Evolutionary conservation across 2,329 filamentous ascomycete genomes (phyloP), one percentile per base, ranked within the genome.

Genomic region (Penicillium sp.): DNA sequence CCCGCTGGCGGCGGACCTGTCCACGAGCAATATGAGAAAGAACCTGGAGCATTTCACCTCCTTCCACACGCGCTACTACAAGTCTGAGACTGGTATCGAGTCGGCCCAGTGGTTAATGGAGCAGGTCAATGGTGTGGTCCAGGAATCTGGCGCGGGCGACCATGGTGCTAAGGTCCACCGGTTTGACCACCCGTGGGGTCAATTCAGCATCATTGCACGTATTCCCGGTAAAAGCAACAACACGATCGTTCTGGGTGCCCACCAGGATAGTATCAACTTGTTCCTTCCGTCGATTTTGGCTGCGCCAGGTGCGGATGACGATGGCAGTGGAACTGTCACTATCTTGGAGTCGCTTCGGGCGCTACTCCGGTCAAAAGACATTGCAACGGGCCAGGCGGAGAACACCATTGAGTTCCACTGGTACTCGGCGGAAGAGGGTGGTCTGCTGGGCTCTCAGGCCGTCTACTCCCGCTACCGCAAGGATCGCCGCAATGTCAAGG

Each of bases 371-470:
- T 82, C 82, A n/a, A 67, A 82, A 45, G 76, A 80, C 35, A 75
- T 95, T 42, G 66, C 81, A 25, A 68, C 74, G 34, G 87, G 87
- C 47, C 77, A 85, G 48, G 82, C 80, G 3, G 66, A 77, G 42
- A 95, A 95, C 68, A 94, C 87, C 1, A 73, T 98, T 51, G 90
- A 96, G 69, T 96, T 96, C 65, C 89, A 95, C 67, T 95, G 87
- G 87, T 95, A 94, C 69, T 85, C 82, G 30, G 88, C 86, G 8
- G 88, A 95, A 62, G 88, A 95, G 64, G 87, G 83, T 34, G 88
- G 89, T 22, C 72, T 95, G 30, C 75, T 94, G 3, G 88, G 88
- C 42, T 90, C 84, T 55, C 88, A 95, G 63, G 89, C 85, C 37
- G 85, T 96, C 62, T 96, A 95, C 71, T 74, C 77, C 34, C 69